A percentile compares a stretch with the other conserved stretches of the same genome.
Conservation (phyloP, 306 rosid genomes). For the Cicer yamashitae region DNA sequence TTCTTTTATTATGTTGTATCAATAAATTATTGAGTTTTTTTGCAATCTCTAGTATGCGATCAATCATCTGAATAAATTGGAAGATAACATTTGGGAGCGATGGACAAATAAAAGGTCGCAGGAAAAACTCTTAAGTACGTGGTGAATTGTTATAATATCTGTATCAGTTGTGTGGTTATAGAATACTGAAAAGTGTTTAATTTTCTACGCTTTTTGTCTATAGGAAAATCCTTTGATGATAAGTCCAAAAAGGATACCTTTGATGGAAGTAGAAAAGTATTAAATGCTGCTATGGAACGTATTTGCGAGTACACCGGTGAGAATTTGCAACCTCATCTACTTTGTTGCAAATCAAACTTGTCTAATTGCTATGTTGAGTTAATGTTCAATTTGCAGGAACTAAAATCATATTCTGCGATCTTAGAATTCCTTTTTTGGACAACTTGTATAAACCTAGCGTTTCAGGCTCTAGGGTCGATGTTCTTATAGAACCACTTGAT, state of each 20-base stretch:
- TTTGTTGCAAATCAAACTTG: constrained; percentile 41
- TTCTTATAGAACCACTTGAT: constrained; percentile 86
- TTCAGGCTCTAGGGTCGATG: constrained; percentile 77
- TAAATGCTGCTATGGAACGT: constrained; percentile 86
- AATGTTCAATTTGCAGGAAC: constrained; percentile 73
- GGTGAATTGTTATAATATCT: constrained; percentile 13
- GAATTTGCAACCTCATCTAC: constrained; percentile 29
- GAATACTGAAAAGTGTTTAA: constrained; percentile 29
- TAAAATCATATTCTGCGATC: constrained; percentile 92
- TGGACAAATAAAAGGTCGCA: constrained; percentile 76
- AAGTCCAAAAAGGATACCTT: constrained; percentile 81
- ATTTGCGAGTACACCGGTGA: constrained; percentile 93
- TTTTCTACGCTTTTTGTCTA: constrained; percentile 31
- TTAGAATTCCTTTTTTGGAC: constrained; percentile 85
- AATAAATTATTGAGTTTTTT: constrained; percentile 43
- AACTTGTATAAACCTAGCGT: constrained; percentile 86
- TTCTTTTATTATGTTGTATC: constrained; percentile 27
- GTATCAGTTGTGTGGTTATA: constrained; percentile 6
- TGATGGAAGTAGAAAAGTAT: constrained; percentile 88
- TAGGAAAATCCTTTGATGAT: constrained; percentile 74
- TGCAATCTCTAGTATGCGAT: constrained; percentile 78
- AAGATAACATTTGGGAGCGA: constrained; percentile 93
- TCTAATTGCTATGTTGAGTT: constrained; percentile 23
- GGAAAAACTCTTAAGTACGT: constrained; percentile 68
- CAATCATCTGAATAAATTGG: constrained; percentile 87